Percentiles rank a stretch among this genome's conserved stretches.
phyloP scores from a whole-genome alignment of 306 rosid genomes.

The Gillenia trifoliata region DNA sequence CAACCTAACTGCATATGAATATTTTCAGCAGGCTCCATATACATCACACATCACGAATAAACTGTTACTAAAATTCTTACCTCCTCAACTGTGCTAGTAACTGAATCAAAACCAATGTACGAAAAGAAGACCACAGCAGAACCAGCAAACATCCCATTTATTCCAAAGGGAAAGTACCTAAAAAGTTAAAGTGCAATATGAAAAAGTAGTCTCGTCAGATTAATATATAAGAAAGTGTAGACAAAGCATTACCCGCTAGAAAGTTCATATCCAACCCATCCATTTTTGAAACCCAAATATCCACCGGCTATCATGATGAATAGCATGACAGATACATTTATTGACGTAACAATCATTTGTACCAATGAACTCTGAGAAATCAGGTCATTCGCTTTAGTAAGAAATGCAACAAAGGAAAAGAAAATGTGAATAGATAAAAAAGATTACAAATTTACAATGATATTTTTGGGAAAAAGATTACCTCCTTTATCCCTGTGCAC shows the following conservation, averaged over 20 bases:
- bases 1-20: background rate
- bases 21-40: background rate
- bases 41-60: constrained; percentile 2
- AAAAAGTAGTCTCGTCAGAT: constrained; percentile 1
- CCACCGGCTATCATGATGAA: constrained; percentile 56
- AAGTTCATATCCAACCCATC: constrained; percentile 71
- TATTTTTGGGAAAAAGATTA: constrained; percentile 15
- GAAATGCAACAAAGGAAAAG: background rate
- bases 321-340: constrained; percentile 54
- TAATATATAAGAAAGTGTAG: constrained; percentile 14
- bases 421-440: background rate
- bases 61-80: constrained; percentile 27
- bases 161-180: constrained; percentile 63
- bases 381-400: background rate
- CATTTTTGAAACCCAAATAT: constrained; percentile 56
- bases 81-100: constrained; percentile 74
- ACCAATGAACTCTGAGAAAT: constrained; percentile 64
- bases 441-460: background rate
- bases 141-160: constrained; percentile 64
- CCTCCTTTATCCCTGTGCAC: constrained; percentile 73
- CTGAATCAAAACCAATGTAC: constrained; percentile 71
- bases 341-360: constrained; percentile 52
- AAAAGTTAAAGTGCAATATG: constrained; percentile 18
- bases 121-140: constrained; percentile 72
- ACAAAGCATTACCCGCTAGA: constrained; percentile 51